Conservation (phyloP, 345 rosid genomes). For the Linum trigynum region DNA sequence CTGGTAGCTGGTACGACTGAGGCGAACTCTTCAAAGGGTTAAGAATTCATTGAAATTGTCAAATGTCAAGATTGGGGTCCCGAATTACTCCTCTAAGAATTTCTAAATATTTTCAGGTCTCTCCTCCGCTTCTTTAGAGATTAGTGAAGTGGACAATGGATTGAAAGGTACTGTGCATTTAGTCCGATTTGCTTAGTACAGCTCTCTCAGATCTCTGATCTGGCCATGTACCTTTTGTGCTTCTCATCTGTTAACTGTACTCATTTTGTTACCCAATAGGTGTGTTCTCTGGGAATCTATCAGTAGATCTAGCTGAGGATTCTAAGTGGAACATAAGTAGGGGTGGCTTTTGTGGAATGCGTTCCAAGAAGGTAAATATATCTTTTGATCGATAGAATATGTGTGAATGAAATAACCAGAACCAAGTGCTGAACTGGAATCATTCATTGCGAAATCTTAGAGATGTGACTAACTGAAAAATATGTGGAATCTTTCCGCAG, state of each 20-base stretch:
- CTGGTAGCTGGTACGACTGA: background rate
- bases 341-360: conserved; percentile 93
- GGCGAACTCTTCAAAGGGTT: background rate
- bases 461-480: background rate
- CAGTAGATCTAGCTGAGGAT: conserved; percentile 50
- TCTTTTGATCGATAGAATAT: background rate
- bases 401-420: background rate
- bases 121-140: conserved; percentile 81
- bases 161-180: conserved; percentile 26
- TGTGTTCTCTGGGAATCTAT: conserved; percentile 78
- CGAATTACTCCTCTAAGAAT: too few relatives aligned
- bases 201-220: background rate
- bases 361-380: conserved; percentile 66
- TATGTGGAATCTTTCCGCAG: conserved; percentile 29
- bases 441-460: background rate
- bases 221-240: background rate
- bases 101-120: conserved; percentile 35
- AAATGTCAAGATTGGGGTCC: background rate
- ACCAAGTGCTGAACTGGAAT: background rate
- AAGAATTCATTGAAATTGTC: background rate
- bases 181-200: background rate
- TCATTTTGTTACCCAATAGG: conserved; percentile 28
- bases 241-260: background rate
- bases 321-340: conserved; percentile 67
- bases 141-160: conserved; percentile 43